Conservation (phyloP, 495 filamentous ascomycete species). For the Trichoderma virens region DNA sequence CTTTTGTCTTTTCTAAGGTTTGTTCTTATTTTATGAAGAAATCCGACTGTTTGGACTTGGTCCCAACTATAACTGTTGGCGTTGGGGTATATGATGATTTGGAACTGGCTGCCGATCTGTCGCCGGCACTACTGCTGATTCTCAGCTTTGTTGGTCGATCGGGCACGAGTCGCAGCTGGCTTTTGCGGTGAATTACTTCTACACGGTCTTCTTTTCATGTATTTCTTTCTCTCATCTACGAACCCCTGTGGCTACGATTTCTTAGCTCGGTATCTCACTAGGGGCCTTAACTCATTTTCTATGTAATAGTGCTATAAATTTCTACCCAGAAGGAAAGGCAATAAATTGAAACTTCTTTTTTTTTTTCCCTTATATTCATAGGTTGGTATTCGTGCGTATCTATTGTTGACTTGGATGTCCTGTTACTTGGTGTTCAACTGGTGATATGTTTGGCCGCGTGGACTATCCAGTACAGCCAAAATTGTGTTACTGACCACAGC, state of each 20-base stretch:
- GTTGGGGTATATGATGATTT: background rate
- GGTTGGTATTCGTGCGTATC: background rate
- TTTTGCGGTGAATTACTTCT: background rate
- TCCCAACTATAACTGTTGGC: background rate
- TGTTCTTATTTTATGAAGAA: background rate
- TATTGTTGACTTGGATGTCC: background rate
- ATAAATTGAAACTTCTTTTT: background rate
- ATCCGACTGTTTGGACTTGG: background rate
- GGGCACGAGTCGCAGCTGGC: background rate
- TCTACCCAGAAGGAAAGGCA: background rate
- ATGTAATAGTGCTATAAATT: background rate
- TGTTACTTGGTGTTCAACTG: background rate
- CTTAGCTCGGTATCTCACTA: background rate
- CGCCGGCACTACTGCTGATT: too few relatives aligned
- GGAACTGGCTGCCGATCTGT: background rate
- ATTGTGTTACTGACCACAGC: background rate
- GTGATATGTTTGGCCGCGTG: too few relatives aligned
- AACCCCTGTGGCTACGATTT: background rate
- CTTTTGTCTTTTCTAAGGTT: background rate
- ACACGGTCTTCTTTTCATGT: background rate
- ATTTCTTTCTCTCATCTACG: background rate
- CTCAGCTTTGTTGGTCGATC: background rate
- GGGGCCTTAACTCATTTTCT: background rate
- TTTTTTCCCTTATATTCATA: background rate
- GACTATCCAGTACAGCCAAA: background rate